A percentile compares a stretch with the other conserved stretches of the same genome.
Evolutionary conservation across 2,329 filamentous ascomycete species (phyloP).

Genomic region (Fusarium xylarioides): DNA sequence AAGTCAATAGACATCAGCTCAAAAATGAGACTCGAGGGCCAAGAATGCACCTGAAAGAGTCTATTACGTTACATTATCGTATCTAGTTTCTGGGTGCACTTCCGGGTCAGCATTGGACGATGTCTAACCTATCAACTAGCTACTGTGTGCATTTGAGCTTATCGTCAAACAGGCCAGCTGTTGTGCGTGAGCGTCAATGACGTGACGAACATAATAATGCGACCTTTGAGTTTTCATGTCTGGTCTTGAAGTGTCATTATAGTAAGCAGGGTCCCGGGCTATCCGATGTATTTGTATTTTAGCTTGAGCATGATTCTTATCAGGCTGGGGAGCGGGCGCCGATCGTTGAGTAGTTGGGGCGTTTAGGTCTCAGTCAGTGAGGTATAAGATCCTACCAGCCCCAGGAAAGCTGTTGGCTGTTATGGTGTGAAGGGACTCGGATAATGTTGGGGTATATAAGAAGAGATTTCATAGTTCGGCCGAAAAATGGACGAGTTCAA

Average conservation of each 20-base stretch:
- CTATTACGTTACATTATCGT: background rate
- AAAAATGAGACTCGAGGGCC: background rate
- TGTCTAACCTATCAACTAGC: background rate
- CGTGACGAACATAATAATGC: background rate
- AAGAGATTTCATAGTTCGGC: background rate
- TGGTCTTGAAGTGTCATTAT: constrained; percentile 3
- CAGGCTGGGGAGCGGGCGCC: background rate
- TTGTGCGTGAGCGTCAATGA: constrained; percentile 17
- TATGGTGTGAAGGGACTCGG: background rate
- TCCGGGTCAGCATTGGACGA: constrained; percentile 4
- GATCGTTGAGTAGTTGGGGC: constrained; percentile 2
- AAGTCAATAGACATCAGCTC: background rate
- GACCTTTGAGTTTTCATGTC: background rate
- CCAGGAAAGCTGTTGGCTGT: background rate
- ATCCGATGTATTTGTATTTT: constrained; percentile 22
- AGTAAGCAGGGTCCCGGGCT: constrained; percentile 30
- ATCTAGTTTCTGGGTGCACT: background rate
- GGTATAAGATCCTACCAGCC: background rate
- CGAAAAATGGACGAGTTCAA: background rate
- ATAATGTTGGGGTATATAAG: background rate
- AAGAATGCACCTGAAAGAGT: background rate
- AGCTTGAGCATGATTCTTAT: constrained; percentile 5
- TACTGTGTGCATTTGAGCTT: background rate
- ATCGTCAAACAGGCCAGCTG: background rate
- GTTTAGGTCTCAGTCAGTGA: constrained; percentile 5